Conservation (phyloP, 2,329 filamentous ascomycete species). For the Fusarium xyrophilum region DNA sequence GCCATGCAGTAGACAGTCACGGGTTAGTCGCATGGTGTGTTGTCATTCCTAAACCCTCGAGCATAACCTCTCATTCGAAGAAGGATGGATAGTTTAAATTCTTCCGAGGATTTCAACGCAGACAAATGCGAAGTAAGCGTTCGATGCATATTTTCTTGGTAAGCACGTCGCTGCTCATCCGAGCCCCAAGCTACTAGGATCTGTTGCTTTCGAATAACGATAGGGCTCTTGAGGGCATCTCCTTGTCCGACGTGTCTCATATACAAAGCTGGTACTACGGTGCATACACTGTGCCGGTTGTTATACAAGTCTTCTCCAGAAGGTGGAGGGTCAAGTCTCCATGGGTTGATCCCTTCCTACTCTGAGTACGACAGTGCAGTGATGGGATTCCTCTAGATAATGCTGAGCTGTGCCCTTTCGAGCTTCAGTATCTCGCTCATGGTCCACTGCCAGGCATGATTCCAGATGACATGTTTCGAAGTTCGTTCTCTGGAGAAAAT, state of each 20-base stretch:
- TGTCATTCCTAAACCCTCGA: background rate
- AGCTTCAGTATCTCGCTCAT: background rate
- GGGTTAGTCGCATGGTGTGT: background rate
- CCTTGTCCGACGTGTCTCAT: constrained; percentile 48
- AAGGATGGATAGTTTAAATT: constrained; percentile 22
- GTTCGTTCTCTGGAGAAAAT: constrained; percentile 24
- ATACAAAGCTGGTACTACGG: constrained; percentile 47
- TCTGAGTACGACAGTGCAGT: constrained; percentile 49
- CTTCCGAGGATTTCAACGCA: constrained; percentile 25
- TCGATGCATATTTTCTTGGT: constrained; percentile 40
- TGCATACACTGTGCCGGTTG: constrained; percentile 46
- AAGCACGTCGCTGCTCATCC: constrained; percentile 43
- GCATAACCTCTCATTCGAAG: constrained; percentile 3
- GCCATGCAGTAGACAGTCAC: background rate
- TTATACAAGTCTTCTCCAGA: constrained; percentile 43
- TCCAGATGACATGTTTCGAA: constrained; percentile 15
- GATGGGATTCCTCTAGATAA: constrained; percentile 22
- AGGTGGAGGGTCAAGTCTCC: constrained; percentile 44
- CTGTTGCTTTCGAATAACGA: constrained; percentile 48
- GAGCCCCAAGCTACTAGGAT: constrained; percentile 50
- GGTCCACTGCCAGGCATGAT: constrained; percentile 9
- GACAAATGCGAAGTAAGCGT: constrained; percentile 45
- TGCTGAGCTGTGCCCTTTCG: background rate
- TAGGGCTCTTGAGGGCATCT: constrained; percentile 45
- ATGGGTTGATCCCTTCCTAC: constrained; percentile 45